Conservation (phyloP, 2,329 filamentous ascomycete species). For the Diaporthe destruens region DNA sequence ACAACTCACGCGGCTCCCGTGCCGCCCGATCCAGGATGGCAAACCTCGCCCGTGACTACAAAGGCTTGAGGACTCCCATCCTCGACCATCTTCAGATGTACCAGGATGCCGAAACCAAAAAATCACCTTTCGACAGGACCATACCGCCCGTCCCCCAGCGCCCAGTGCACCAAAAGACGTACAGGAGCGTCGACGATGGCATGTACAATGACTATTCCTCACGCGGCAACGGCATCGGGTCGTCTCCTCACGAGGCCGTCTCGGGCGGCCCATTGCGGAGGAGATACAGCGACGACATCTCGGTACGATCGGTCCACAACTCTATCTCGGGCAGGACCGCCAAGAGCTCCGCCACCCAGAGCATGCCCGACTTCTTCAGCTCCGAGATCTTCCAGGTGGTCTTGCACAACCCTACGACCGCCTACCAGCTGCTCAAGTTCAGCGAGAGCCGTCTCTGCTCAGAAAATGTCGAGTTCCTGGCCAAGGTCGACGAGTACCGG, state of each 20-base stretch:
- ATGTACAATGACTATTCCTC: constrained; percentile 30
- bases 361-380: constrained; percentile 56
- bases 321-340: constrained; percentile 31
- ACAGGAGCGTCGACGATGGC: constrained; percentile 29
- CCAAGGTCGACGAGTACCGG: constrained; percentile 62
- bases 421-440: constrained; percentile 57
- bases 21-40: constrained; percentile 20
- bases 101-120: constrained; percentile 32
- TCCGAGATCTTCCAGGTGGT: constrained; percentile 56
- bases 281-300: constrained; percentile 33
- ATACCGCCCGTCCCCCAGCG: background rate
- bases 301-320: constrained; percentile 19
- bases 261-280: constrained; percentile 26
- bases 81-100: constrained; percentile 36
- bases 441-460: constrained; percentile 55
- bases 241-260: background rate
- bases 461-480: constrained; percentile 61
- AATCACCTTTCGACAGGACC: background rate
- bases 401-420: constrained; percentile 57
- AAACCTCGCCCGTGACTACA: constrained; percentile 13
- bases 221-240: constrained; percentile 8
- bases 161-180: constrained; percentile 11
- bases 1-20: constrained; percentile 14
- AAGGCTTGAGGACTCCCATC: constrained; percentile 32
- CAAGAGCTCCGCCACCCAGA: constrained; percentile 39